Percentiles rank a stretch among this genome's conserved stretches.
Conservation (phyloP, 768 basidiomycete species). For the Russula sp. region DNA sequence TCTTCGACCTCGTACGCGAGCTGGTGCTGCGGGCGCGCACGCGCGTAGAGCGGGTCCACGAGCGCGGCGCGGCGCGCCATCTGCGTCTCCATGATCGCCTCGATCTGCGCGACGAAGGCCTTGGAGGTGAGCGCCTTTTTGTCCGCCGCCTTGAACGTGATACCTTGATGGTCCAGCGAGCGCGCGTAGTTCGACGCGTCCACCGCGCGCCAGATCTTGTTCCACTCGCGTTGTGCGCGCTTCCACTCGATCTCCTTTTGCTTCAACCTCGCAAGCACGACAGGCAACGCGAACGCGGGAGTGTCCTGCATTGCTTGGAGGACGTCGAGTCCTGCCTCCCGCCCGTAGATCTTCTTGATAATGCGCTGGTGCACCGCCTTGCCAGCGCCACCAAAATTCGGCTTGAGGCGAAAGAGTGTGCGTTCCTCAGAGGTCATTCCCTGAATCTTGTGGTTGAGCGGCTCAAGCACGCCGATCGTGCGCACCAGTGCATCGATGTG, state of each 20-base stretch:
- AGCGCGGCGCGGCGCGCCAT: constrained; percentile 62
- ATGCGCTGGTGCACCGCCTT: constrained; percentile 91
- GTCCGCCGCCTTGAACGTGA: constrained; percentile 83
- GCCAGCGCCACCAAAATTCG: constrained; percentile 73
- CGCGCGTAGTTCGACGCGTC: constrained; percentile 92
- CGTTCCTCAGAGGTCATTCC: constrained; percentile 75
- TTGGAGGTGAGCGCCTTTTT: constrained; percentile 77
- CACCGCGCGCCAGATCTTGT: constrained; percentile 96
- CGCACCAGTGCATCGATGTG: constrained; percentile 93
- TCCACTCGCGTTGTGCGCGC: constrained; percentile 95
- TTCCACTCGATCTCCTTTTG: constrained; percentile 99
- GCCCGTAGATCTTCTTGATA: constrained; percentile 95
- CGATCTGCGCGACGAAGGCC: constrained; percentile 76
- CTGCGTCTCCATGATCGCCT: constrained; percentile 77
- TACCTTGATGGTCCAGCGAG: constrained; percentile 88
- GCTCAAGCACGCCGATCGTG: constrained; percentile 86
- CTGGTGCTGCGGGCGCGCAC: constrained; percentile 68
- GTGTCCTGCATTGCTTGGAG: constrained; percentile 88
- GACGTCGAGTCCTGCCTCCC: constrained; percentile 74
- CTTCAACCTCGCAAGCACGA: constrained; percentile 83
- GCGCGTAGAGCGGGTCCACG: constrained; percentile 43
- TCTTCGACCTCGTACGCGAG: constrained; percentile 74
- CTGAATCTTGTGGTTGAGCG: constrained; percentile 80
- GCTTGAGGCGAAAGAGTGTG: constrained; percentile 74
- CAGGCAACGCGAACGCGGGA: constrained; percentile 80